A percentile compares a stretch with the other conserved stretches of the same genome.
Evolutionary conservation across 306 rosid species (phyloP).

Genomic region (Comarum palustre): DNA sequence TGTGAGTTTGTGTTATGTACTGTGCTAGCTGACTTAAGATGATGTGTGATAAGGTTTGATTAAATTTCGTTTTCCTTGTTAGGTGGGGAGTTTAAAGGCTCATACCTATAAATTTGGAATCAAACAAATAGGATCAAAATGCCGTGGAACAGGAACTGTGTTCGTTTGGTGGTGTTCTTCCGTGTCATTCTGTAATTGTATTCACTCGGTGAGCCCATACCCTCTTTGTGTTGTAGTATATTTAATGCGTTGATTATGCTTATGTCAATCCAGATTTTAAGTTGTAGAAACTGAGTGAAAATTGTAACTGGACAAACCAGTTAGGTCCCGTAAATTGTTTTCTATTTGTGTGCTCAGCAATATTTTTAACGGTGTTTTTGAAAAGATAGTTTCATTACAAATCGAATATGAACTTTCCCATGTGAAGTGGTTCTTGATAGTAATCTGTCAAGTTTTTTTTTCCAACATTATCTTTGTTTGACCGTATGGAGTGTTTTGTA

Average conservation of each 20-base stretch:
- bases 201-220: conserved; percentile 48
- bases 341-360: background rate
- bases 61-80: background rate
- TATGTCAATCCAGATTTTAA: background rate
- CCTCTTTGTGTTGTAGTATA: background rate
- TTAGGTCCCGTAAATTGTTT: background rate
- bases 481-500: background rate
- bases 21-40: background rate
- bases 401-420: background rate
- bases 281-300: background rate
- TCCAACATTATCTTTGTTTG: background rate
- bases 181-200: conserved; percentile 82
- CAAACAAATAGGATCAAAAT: conserved; percentile 53
- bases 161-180: conserved; percentile 89
- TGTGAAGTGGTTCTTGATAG: background rate
- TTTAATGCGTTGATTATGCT: background rate
- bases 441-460: background rate
- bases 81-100: conserved; percentile 29
- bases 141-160: conserved; percentile 86
- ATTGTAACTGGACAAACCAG: background rate
- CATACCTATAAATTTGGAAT: conserved; percentile 35
- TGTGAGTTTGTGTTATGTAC: background rate
- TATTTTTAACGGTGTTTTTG: background rate
- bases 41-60: background rate
- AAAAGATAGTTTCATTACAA: too few relatives aligned